phyloP scores from a whole-genome alignment of 257 asterid species.

The Prunella vulgaris region DNA sequence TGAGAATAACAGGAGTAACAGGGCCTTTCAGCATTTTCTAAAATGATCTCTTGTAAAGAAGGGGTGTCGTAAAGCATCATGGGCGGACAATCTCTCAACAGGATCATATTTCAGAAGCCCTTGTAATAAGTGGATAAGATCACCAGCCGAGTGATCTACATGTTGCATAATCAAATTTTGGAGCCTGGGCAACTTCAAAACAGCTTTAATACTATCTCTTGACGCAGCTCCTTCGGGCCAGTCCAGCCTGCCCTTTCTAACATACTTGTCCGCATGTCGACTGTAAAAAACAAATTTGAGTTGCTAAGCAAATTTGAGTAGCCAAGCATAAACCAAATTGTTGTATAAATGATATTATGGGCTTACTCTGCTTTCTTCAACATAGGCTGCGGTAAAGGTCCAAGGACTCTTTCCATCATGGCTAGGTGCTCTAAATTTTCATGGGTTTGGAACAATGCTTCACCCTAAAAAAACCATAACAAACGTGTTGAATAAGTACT shows the following conservation, averaged over 20 bases:
- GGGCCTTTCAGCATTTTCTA: constrained; percentile 32
- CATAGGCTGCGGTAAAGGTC: constrained; percentile 75
- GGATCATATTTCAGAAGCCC: constrained; percentile 83
- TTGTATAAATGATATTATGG: neutral
- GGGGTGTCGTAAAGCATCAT: constrained; percentile 69
- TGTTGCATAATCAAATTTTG: constrained; percentile 86
- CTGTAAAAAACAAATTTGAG: constrained; percentile 26
- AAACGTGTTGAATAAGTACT: neutral
- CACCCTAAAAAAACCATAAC: constrained; percentile 43
- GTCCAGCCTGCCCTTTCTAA: constrained; percentile 67
- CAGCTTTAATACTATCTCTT: constrained; percentile 77
- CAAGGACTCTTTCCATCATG: constrained; percentile 93
- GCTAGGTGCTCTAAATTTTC: constrained; percentile 94
- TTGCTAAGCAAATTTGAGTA: neutral
- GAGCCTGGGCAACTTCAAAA: constrained; percentile 64
- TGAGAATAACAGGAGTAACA: neutral
- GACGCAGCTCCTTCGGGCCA: constrained; percentile 93
- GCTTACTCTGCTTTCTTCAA: constrained; percentile 75
- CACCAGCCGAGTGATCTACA: constrained; percentile 96
- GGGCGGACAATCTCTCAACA: constrained; percentile 63
- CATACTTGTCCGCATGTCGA: constrained; percentile 66
- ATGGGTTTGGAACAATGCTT: constrained; percentile 84
- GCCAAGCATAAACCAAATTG: neutral
- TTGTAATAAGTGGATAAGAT: constrained; percentile 66
- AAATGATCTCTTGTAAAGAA: constrained; percentile 61